Evolutionary conservation across 331 rosid genomes (phyloP).

Genomic region (Arachis monticola): DNA sequence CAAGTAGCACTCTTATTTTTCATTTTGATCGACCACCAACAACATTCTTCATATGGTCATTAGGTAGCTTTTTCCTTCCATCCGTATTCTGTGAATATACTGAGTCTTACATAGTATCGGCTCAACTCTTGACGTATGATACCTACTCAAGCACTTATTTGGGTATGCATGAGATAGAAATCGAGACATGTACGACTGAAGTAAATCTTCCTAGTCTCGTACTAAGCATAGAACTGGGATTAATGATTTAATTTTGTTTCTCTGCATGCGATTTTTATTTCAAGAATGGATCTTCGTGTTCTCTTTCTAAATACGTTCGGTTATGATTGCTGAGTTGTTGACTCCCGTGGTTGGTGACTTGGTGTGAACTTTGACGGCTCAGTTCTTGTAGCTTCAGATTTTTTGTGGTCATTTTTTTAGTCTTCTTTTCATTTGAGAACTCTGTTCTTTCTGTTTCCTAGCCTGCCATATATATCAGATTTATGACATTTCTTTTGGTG

Average conservation of each 20-base stretch:
- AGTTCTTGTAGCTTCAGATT: conserved; percentile 28
- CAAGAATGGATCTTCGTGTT: neutral
- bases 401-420: neutral
- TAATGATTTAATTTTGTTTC: conserved; percentile 25
- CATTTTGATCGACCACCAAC: conserved; percentile 1
- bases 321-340: conserved; percentile 11
- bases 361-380: neutral
- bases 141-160: neutral
- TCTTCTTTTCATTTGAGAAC: conserved; percentile 20
- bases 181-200: neutral
- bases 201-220: neutral
- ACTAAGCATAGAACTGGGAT: neutral
- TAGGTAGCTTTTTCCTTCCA: neutral
- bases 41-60: neutral
- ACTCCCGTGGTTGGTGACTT: neutral
- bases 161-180: conserved; percentile 8
- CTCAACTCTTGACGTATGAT: neutral
- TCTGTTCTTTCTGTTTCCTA: conserved; percentile 22
- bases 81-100: neutral
- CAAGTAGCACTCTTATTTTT: neutral
- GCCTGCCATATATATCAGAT: conserved; percentile 10
- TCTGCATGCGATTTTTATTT: neutral
- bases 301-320: neutral
- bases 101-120: neutral
- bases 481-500: conserved; percentile 29